These are phyloP conservation scores for Laburnicola sp. DNA, from an alignment of 2,329 filamentous ascomycete genomes.

Conservation along the genomic window DNA sequence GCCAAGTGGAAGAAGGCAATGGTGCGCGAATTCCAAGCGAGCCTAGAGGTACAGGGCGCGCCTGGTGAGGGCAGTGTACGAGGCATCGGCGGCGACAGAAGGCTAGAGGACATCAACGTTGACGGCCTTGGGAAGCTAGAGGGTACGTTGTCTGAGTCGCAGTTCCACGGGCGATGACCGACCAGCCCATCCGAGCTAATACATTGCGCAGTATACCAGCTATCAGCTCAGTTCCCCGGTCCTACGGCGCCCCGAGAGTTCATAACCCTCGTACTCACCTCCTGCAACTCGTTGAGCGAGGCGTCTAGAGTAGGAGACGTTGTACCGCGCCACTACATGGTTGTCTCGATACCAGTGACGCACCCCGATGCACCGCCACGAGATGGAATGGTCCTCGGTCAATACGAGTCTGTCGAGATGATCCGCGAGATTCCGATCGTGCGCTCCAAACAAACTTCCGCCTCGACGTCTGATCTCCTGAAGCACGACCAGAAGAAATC, in stretches of 20 bases:
- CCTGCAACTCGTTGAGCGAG: conserved; percentile 56
- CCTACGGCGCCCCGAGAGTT: conserved; percentile 89
- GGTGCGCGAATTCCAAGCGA: conserved; percentile 77
- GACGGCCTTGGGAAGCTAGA: conserved; percentile 65
- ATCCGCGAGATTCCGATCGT: conserved; percentile 76
- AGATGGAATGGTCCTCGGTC: conserved; percentile 75
- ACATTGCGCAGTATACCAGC: conserved; percentile 67
- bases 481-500: conserved; percentile 19
- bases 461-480: conserved; percentile 28
- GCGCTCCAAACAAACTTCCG: conserved; percentile 42
- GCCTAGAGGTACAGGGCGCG: conserved; percentile 68
- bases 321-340: conserved; percentile 72
- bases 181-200: no score
- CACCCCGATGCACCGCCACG: conserved; percentile 73
- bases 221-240: conserved; percentile 87
- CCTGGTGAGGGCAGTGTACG: conserved; percentile 76
- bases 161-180: no score
- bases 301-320: conserved; percentile 47
- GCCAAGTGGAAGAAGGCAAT: conserved; percentile 76
- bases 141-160: conserved; percentile 51
- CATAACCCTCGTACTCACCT: conserved; percentile 75
- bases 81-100: conserved; percentile 80
- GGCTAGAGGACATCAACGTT: conserved; percentile 65
- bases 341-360: conserved; percentile 81
- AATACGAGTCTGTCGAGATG: conserved; percentile 90